Base-by-base conservation (phyloP, 768 basidiomycete species). In the Lentinula detonsa region DNA sequence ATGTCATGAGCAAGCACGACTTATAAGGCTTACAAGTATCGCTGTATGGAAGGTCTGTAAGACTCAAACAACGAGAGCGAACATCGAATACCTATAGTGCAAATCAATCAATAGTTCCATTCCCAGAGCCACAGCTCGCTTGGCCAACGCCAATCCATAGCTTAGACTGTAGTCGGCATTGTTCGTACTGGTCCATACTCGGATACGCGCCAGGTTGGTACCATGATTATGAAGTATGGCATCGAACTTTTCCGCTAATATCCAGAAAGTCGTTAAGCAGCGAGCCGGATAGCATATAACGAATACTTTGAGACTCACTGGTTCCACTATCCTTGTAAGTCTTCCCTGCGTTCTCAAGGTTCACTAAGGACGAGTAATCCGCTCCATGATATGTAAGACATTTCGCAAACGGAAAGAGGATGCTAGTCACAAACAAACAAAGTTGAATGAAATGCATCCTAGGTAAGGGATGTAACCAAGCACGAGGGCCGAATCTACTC, bases 101-200 rank as follows among this genome's bases (percentile, higher is more conserved):
- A 86, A 68, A 64, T 87, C 84, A 9, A 87, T 73, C 45, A 80
- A 67, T 13, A 87, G 65, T 10, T 74, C 73, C 81, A 86, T 78
- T 10, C 84, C 84, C 10, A 81, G 83, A 10, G 81, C 82, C 46
- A 74, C 76, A 49, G 82, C 79, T 9, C 85, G 73, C 70, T 84
- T 84, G 5, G 79, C 85, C 43, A 86, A 70, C 0, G 75, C 75
- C 23, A 87, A 72, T 0, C 77, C 84, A 64, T 85, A 84, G 40
- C 67, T 71, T 58, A 84, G 68, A 63, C 79, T 81, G 66, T 85
- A 85, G 23, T 78, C 68, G 1, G 73, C 67, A 54, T 76, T 75
- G 62, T 75, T 76, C n/a, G 81, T 82, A 62, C 83, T 80, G 0
- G 84, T 86, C 86, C 86, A 87, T 33, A 87, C 70, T 11, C 86